Percentiles rank a stretch among this genome's conserved stretches.
phyloP scores from a whole-genome alignment of 2,329 filamentous ascomycete species.

The Leptodontidium sp. region DNA sequence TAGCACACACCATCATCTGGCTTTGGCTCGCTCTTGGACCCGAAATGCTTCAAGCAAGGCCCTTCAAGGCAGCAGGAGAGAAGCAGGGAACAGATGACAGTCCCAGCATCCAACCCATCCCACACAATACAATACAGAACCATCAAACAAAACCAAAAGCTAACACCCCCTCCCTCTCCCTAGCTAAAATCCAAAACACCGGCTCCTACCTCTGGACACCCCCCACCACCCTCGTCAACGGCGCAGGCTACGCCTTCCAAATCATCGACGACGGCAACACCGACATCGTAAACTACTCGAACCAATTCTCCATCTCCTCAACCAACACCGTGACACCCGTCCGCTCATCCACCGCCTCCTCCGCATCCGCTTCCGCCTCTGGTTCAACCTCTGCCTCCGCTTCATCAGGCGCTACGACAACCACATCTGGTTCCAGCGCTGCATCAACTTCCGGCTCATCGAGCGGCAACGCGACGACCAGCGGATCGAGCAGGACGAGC shows the following conservation, averaged over 20 bases:
- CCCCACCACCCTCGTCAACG: constrained; percentile 31
- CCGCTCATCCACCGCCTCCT: constrained; percentile 3
- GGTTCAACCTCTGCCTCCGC: neutral
- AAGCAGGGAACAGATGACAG: too few species aligned
- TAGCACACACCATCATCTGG: neutral
- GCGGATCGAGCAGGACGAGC: neutral
- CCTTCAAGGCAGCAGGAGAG: neutral
- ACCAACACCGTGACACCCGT: constrained; percentile 28
- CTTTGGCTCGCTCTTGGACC: neutral
- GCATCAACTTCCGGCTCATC: neutral
- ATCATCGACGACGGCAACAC: constrained; percentile 40
- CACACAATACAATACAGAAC: too few species aligned
- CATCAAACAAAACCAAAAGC: neutral
- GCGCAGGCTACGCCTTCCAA: constrained; percentile 39
- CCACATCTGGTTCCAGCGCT: neutral
- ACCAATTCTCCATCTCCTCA: constrained; percentile 41
- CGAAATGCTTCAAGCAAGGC: neutral
- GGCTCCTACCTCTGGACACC: constrained; percentile 40
- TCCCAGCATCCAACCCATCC: neutral
- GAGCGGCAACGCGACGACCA: constrained; percentile 13
- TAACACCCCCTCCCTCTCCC: constrained; percentile 2
- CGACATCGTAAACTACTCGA: constrained; percentile 41
- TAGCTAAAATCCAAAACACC: constrained; percentile 36
- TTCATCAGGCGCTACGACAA: neutral
- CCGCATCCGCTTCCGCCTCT: neutral